A percentile compares a stretch with the other conserved stretches of the same genome.
Evolutionary conservation across 2,329 filamentous ascomycete genomes (phyloP).

Genomic region (Exophiala sideris): DNA sequence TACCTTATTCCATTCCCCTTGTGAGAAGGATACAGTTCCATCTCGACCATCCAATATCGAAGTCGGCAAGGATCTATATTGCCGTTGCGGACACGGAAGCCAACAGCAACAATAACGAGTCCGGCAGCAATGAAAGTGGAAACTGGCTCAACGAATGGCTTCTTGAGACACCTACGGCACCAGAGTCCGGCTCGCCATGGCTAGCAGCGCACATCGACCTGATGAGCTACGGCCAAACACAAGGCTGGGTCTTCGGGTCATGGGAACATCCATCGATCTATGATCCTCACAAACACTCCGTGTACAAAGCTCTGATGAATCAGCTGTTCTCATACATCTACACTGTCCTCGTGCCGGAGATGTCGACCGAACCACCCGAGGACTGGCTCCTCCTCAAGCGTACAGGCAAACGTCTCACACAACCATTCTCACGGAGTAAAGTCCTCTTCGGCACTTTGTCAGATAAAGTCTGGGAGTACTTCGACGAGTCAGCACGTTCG

Average conservation of each 20-base stretch:
- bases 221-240: constrained; percentile 38
- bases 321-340: constrained; percentile 20
- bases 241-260: constrained; percentile 41
- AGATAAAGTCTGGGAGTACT: constrained; percentile 32
- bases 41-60: constrained; percentile 29
- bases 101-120: not conserved
- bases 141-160: constrained; percentile 2
- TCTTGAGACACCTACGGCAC: not conserved
- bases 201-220: constrained; percentile 42
- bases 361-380: constrained; percentile 11
- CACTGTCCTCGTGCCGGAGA: constrained; percentile 10
- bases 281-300: not conserved
- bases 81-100: constrained; percentile 2
- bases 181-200: constrained; percentile 30
- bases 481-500: constrained; percentile 26
- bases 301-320: constrained; percentile 13
- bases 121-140: not conserved
- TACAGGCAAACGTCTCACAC: constrained; percentile 25
- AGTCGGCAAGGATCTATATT: constrained; percentile 30
- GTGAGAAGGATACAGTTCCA: constrained; percentile 40
- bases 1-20: constrained; percentile 39
- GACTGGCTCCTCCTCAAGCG: constrained; percentile 22
- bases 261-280: constrained; percentile 32
- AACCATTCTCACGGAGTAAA: constrained; percentile 24
- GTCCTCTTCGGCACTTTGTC: constrained; percentile 39